Evolutionary conservation across 371 early-diverging fungal species (phyloP).

Genomic region (Mucor lusitanicus): DNA sequence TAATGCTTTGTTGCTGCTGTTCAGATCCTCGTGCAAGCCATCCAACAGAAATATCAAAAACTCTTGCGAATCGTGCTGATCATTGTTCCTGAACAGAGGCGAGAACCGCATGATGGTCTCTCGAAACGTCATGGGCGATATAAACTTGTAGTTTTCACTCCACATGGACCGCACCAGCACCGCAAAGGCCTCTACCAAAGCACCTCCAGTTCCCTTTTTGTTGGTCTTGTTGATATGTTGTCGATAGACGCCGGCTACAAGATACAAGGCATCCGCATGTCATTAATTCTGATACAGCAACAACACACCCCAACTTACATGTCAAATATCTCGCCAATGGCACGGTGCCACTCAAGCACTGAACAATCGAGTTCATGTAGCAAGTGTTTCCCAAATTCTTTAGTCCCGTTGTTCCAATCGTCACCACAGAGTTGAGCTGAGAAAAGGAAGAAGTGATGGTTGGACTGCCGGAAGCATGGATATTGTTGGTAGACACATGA

Average conservation of each 20-base stretch:
- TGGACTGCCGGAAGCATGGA: constrained; percentile 13
- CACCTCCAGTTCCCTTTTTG: constrained; percentile 76
- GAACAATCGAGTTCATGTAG: constrained; percentile 95
- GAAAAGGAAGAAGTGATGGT: constrained; percentile 33
- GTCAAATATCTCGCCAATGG: constrained; percentile 81
- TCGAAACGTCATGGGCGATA: constrained; percentile 54
- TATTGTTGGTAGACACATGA: constrained; percentile 19
- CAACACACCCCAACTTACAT: constrained; percentile 39
- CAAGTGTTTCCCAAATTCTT: constrained; percentile 97
- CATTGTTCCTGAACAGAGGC: constrained; percentile 52
- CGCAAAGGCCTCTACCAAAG: constrained; percentile 65
- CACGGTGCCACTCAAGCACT: constrained; percentile 87
- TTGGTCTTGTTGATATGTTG: constrained; percentile 71
- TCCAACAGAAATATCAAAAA: constrained; percentile 72
- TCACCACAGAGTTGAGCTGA: constrained; percentile 41
- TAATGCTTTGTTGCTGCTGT: constrained; percentile 21
- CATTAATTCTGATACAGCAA: too few species aligned
- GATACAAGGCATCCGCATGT: neutral
- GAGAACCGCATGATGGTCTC: constrained; percentile 57
- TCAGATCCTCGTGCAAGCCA: constrained; percentile 77
- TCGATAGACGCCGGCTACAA: constrained; percentile 64
- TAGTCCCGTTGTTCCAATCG: constrained; percentile 75
- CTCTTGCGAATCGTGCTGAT: constrained; percentile 80
- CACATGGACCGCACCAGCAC: constrained; percentile 67
- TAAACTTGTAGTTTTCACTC: constrained; percentile 54